Conservation (phyloP, 2,329 filamentous ascomycete species). For the Fusarium haematococcum region DNA sequence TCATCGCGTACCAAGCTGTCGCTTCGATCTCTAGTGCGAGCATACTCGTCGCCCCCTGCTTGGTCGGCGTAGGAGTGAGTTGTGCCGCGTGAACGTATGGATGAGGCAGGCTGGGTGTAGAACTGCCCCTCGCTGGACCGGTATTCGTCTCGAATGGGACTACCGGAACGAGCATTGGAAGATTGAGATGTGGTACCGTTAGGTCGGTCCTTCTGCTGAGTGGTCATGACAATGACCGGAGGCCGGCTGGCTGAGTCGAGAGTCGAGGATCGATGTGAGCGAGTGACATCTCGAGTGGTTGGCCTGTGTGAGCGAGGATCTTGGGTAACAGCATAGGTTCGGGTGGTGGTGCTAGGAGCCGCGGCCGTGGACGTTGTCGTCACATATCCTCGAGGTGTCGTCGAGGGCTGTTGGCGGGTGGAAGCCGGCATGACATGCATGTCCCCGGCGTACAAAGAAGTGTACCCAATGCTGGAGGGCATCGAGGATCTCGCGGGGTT, state of each 20-base stretch:
- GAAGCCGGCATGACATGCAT: slow-evolving; percentile 64
- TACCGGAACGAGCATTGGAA: slow-evolving; percentile 52
- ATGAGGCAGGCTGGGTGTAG: slow-evolving; percentile 69
- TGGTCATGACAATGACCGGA: slow-evolving; percentile 69
- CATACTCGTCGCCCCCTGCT: slow-evolving; percentile 64
- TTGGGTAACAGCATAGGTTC: slow-evolving; percentile 67
- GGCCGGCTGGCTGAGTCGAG: slow-evolving; percentile 62
- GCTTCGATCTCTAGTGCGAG: slow-evolving; percentile 62
- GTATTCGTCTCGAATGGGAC: slow-evolving; percentile 65
- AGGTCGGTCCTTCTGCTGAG: slow-evolving; percentile 57
- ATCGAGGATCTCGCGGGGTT: slow-evolving; percentile 66
- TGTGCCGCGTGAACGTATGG: slow-evolving; percentile 63
- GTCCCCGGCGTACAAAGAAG: slow-evolving; percentile 64
- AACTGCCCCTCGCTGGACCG: slow-evolving; percentile 64
- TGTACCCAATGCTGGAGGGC: slow-evolving; percentile 63
- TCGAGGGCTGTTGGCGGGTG: slow-evolving; percentile 46
- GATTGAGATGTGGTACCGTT: slow-evolving; percentile 56
- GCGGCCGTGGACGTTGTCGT: slow-evolving; percentile 50
- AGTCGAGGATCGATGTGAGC: slow-evolving; percentile 61
- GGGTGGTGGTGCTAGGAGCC: slow-evolving; percentile 58
- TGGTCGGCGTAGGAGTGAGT: slow-evolving; percentile 61
- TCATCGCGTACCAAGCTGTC: slow-evolving; percentile 59
- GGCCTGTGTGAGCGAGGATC: slow-evolving; percentile 62
- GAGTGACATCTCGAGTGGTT: slow-evolving; percentile 61
- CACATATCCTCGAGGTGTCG: slow-evolving; percentile 49